Conservation (phyloP, 805 yeast species). For the Saccharomycodes ludwigii region DNA sequence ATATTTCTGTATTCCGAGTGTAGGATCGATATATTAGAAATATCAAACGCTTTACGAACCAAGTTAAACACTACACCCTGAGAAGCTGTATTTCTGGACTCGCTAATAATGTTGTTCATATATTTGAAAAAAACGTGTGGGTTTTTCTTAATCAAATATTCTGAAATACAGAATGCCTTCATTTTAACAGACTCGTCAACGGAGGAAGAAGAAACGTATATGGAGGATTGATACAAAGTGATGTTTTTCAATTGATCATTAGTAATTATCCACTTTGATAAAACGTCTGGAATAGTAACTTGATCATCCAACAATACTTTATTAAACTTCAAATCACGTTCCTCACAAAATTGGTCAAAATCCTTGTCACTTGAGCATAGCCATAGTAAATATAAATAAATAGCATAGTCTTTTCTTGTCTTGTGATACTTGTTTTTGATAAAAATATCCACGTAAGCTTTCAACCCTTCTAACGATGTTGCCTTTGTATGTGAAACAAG, state of each 20-base stretch:
- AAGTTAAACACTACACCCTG: constrained; percentile 21
- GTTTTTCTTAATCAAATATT: constrained; percentile 20
- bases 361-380: constrained; percentile 28
- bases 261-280: constrained; percentile 23
- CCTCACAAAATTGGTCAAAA: constrained; percentile 20
- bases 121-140: constrained; percentile 23
- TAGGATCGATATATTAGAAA: constrained; percentile 19
- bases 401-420: too few relatives aligned
- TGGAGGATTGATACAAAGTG: constrained; percentile 24
- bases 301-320: constrained; percentile 21
- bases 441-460: constrained; percentile 15
- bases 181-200: constrained; percentile 26
- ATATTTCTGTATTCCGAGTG: constrained; percentile 20
- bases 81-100: constrained; percentile 22
- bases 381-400: too few relatives aligned
- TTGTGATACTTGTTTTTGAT: constrained; percentile 30
- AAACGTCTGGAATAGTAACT: constrained; percentile 25
- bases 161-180: constrained; percentile 23
- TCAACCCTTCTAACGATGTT: constrained; percentile 34
- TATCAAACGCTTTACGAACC: constrained; percentile 23
- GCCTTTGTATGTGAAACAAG: constrained; percentile 43
- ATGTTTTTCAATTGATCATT: constrained; percentile 21
- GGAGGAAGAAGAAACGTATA: constrained; percentile 20
- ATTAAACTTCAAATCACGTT: constrained; percentile 26
- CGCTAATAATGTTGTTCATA: constrained; percentile 12